A percentile compares a stretch with the other conserved stretches of the same genome.
Conservation (phyloP, 768 basidiomycete species). For the Coprinopsis marcescibilis region DNA sequence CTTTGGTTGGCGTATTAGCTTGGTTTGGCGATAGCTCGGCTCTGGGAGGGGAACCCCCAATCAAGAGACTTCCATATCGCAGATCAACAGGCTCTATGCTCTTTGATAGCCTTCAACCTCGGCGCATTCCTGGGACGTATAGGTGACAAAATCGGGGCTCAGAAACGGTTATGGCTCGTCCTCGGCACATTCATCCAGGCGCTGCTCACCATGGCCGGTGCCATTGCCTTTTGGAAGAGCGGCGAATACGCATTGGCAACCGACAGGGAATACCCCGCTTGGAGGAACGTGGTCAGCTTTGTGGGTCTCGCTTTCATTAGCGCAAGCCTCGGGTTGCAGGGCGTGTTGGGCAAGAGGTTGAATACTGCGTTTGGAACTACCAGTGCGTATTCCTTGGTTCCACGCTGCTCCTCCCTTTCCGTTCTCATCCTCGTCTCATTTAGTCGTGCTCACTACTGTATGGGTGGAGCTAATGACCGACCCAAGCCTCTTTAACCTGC, state of each 20-base stretch:
- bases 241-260: conserved; percentile 49
- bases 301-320: conserved; percentile 76
- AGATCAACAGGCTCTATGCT: conserved; percentile 80
- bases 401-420: neutral
- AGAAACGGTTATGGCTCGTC: conserved; percentile 71
- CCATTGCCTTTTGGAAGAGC: conserved; percentile 68
- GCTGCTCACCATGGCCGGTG: conserved; percentile 67
- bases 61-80: conserved; percentile 67
- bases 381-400: conserved; percentile 35
- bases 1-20: conserved; percentile 38
- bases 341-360: conserved; percentile 76
- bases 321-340: conserved; percentile 78
- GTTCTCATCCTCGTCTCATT: neutral
- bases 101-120: conserved; percentile 68
- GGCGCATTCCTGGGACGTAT: conserved; percentile 77
- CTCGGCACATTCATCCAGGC: conserved; percentile 69
- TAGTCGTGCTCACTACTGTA: conserved; percentile 79
- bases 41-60: conserved; percentile 52
- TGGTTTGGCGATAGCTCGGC: conserved; percentile 72
- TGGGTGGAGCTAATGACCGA: conserved; percentile 88
- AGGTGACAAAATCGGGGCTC: conserved; percentile 76
- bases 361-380: conserved; percentile 78
- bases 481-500: conserved; percentile 61
- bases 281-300: conserved; percentile 63
- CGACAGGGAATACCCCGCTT: conserved; percentile 56